Conservation (phyloP, 2,329 filamentous ascomycete species). For the Cladophialophora chaetospira region DNA sequence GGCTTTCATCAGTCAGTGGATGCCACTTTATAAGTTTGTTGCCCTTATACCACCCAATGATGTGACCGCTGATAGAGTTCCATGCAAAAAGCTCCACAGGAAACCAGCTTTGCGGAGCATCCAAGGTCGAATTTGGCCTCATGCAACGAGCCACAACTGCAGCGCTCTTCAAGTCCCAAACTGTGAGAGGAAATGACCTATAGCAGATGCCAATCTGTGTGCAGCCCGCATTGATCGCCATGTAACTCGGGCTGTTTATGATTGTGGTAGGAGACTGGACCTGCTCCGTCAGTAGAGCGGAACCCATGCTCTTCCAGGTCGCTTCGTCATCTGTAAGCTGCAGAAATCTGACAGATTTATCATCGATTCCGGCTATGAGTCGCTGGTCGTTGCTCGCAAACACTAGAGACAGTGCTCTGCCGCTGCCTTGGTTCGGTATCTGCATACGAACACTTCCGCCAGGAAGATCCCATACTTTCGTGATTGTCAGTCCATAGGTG, state of each 20-base stretch:
- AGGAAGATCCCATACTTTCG: slow-evolving; percentile 31
- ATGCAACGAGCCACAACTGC: slow-evolving; percentile 10
- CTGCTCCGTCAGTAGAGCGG: slow-evolving; percentile 9
- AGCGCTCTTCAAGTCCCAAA: slow-evolving; percentile 24
- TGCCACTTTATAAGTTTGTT: slow-evolving; percentile 43
- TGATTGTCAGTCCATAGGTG: slow-evolving; percentile 26
- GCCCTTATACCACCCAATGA: slow-evolving; percentile 40
- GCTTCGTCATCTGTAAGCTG: neutral
- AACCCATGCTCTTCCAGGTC: neutral
- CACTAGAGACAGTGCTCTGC: slow-evolving; percentile 20
- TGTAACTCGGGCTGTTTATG: slow-evolving; percentile 24
- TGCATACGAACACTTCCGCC: slow-evolving; percentile 14
- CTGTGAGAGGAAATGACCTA: slow-evolving; percentile 27
- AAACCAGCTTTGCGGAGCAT: slow-evolving; percentile 6
- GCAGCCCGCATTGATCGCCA: slow-evolving; percentile 25
- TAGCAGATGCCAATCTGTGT: slow-evolving; percentile 29
- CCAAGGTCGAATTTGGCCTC: neutral
- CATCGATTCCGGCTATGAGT: slow-evolving; percentile 11
- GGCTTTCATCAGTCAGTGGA: slow-evolving; percentile 35
- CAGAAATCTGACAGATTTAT: slow-evolving; percentile 9
- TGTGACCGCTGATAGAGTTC: slow-evolving; percentile 36
- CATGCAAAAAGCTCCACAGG: slow-evolving; percentile 28
- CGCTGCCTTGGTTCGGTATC: slow-evolving; percentile 16
- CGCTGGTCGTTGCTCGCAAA: slow-evolving; percentile 10
- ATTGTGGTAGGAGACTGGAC: neutral